Base-by-base conservation (phyloP, 352 stramenopile species). In the Phytophthora syringae region DNA sequence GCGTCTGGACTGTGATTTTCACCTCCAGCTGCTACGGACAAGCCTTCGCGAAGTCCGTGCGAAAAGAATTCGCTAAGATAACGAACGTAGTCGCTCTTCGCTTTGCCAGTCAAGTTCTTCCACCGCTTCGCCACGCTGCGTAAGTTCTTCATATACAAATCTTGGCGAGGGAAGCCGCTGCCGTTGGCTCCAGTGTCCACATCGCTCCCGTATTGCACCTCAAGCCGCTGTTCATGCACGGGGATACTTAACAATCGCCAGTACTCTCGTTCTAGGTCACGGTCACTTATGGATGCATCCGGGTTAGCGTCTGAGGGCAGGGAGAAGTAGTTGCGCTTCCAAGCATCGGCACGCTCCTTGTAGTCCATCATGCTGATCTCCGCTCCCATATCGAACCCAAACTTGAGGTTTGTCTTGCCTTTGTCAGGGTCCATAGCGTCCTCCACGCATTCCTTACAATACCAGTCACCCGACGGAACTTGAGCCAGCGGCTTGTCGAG, bases 141-240 rank as follows among this genome's bases (percentile, higher is more conserved):
- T 20, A 90, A 27, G 20, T 68, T 78, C 66, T 88, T 90, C 36
- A 73, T 47, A 56, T 78, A 84, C 7, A 82, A 65, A 58, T 94
- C 86, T 5, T 69, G 15, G 3, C 80, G 79, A 25, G 89, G 92
- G 36, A 98, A 98, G 2, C 88, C 93, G 24, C 89, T 97, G 18
- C 93, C 93, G 25, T 90, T 79, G 0, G 81, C 60, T 2, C 85
- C 82, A 21, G 82, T 97, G 64, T 98, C 93, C 7, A 98, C 81
- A 43, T 98, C 93, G 42, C 92, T 98, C 7, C 93, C 93, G 40
- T 98, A 98, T 36, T 97, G 88, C 12, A 98, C 92, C 51, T 96
- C 86, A 1, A 97, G 73, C 5, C 91, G 80, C 30, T 90, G 81
- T 16, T 92, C 86, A 21, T 92, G 82, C 12, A 85, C 60, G 0